Conservation (phyloP, 164 flowering plant genomes). For the Stephania cephalantha region DNA sequence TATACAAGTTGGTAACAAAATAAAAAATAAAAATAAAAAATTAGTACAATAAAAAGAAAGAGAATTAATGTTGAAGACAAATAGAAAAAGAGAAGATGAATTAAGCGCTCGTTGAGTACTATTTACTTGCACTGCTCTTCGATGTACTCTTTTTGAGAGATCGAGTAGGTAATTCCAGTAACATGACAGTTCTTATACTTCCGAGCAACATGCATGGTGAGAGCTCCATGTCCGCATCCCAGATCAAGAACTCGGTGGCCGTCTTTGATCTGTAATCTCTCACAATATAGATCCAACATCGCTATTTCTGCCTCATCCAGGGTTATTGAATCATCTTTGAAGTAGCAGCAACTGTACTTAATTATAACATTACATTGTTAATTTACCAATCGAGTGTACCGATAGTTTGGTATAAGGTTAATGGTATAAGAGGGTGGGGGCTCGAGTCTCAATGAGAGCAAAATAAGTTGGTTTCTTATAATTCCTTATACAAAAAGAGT, state of each 20-base stretch:
- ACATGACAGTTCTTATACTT: constrained; percentile 8
- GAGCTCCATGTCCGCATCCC: constrained; percentile 13
- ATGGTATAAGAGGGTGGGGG: too few species aligned
- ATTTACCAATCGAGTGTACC: too few species aligned
- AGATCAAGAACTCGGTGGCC: constrained; percentile 12
- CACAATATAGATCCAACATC: constrained; percentile 15
- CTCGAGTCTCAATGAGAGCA: too few species aligned
- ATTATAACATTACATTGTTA: neutral
- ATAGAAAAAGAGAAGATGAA: neutral
- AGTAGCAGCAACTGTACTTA: constrained; percentile 6
- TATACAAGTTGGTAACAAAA: too few species aligned
- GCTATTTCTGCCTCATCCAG: constrained; percentile 14
- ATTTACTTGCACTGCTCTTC: constrained; percentile 10
- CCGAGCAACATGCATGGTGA: constrained; percentile 5
- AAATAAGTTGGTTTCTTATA: too few species aligned
- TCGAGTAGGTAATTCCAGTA: constrained; percentile 7
- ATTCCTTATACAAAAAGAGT: too few species aligned
- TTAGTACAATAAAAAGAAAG: too few species aligned
- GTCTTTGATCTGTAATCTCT: constrained; percentile 12
- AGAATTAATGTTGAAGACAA: neutral
- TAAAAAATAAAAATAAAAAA: too few species aligned
- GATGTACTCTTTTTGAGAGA: constrained; percentile 11
- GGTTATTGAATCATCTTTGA: constrained; percentile 7
- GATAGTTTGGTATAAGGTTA: too few species aligned
- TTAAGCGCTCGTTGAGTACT: too few species aligned